phyloP scores from a whole-genome alignment of 2,329 filamentous ascomycete genomes.

The Clonostachys solani region DNA sequence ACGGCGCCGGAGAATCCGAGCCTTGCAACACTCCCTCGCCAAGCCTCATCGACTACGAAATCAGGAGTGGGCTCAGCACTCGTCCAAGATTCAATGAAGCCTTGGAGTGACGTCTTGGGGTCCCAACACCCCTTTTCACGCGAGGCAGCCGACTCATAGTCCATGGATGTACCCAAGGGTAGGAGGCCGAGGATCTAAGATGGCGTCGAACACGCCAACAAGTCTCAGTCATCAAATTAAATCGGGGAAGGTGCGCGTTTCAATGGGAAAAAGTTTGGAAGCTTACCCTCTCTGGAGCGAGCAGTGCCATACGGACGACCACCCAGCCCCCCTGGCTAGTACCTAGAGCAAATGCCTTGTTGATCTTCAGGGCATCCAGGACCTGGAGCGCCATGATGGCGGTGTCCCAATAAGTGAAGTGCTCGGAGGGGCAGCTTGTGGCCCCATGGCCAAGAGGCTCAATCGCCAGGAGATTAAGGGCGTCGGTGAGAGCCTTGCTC shows the following conservation, averaged over 20 bases:
- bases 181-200: conserved; percentile 41
- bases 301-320: conserved; percentile 41
- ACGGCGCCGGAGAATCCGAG: conserved; percentile 40
- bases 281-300: conserved; percentile 41
- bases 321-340: conserved; percentile 51
- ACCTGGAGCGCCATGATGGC: conserved; percentile 51
- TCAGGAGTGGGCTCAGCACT: conserved; percentile 31
- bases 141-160: conserved; percentile 42
- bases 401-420: conserved; percentile 53
- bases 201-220: neutral
- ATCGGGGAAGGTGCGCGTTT: neutral
- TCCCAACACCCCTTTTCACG: conserved; percentile 46
- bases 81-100: conserved; percentile 37
- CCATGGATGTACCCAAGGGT: conserved; percentile 46
- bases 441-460: conserved; percentile 49
- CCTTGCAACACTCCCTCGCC: conserved; percentile 36
- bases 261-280: neutral
- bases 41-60: conserved; percentile 41
- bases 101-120: conserved; percentile 29
- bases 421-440: conserved; percentile 31
- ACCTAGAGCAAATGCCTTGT: conserved; percentile 43
- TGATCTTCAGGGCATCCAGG: conserved; percentile 42
- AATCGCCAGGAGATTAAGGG: conserved; percentile 44
- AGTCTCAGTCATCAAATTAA: neutral
- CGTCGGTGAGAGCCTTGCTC: conserved; percentile 28